Conservation (phyloP, 2,329 filamentous ascomycete species). For the Pezicula neosporulosa region DNA sequence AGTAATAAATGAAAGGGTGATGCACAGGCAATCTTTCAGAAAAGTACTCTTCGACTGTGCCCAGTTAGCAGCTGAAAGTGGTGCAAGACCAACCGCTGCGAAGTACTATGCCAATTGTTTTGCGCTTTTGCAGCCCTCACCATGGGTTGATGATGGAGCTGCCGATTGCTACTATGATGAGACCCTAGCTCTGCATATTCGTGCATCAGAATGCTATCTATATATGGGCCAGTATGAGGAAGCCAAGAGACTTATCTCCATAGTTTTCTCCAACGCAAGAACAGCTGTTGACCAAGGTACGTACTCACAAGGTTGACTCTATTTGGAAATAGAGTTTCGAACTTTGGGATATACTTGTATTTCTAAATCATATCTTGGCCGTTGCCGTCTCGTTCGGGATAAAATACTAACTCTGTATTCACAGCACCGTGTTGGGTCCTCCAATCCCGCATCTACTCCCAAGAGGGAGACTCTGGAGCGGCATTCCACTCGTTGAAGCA, state of each 20-base stretch:
- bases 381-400: too few species aligned
- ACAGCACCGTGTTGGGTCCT: slow-evolving; percentile 75
- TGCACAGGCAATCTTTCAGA: slow-evolving; percentile 62
- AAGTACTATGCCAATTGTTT: slow-evolving; percentile 79
- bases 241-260: slow-evolving; percentile 64
- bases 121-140: slow-evolving; percentile 71
- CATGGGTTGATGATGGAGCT: slow-evolving; percentile 63
- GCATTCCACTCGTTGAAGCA: slow-evolving; percentile 69
- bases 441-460: slow-evolving; percentile 73
- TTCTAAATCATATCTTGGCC: too few species aligned
- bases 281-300: slow-evolving; percentile 65
- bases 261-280: slow-evolving; percentile 67
- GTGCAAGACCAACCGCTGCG: slow-evolving; percentile 76
- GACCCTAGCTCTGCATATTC: slow-evolving; percentile 74
- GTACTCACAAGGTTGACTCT: too few species aligned
- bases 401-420: too few species aligned
- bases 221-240: slow-evolving; percentile 70
- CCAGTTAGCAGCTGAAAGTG: slow-evolving; percentile 73
- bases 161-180: slow-evolving; percentile 82
- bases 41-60: slow-evolving; percentile 73
- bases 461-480: slow-evolving; percentile 66
- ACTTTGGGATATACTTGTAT: too few species aligned
- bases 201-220: slow-evolving; percentile 78
- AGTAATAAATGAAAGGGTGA: slow-evolving; percentile 66
- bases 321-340: too few species aligned